Base-by-base conservation (phyloP, 495 filamentous ascomycete genomes). In the Neurospora pannonica region DNA sequence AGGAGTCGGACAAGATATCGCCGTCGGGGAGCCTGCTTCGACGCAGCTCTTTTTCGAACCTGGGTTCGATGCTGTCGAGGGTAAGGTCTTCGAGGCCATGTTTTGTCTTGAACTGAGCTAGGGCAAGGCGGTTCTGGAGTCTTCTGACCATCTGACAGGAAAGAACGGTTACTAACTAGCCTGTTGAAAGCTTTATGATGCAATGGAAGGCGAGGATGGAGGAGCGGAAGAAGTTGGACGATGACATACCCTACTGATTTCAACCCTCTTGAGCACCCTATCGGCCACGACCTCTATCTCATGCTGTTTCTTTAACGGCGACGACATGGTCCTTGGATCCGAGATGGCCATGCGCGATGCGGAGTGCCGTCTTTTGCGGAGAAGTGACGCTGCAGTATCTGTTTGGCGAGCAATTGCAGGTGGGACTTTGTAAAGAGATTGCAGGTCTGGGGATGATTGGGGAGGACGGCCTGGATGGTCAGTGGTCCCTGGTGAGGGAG, bases 71-170 rank as follows among this genome's bases (percentile, higher is more conserved):
- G 31, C 81, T 88, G 77, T 92, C 91, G 71, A 95, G 87, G 46
- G 90, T 89, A 72, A 94, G 87, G 81, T 93, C 88, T 81, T 94
- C 90, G 88, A 91, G 92, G 75, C 95, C 95, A 83, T 97, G 90
- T 82, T 95, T 93, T 71, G 95, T 93, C 85, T 98, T 99, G 89
- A 97, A 94, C 84, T 93, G 95, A 80, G 96, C 96, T 71, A 98
- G 88, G 76, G 97, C 95, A 40, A 99, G 88, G 62, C 95, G 94
- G 84, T 97, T 92, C 82, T 97, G 93, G 40, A 99, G 86, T 78
- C 90, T 91, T 82, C 95, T 86, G 72, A 94, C 96, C 83, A 98
- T 96, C 96, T 99, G 77, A 42, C 72, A 70, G 75, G 75, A 71
- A 74, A 76, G 46, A 72, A 69, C 31, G 10, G 69, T 72, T 70